Evolutionary conservation across 2,329 filamentous ascomycete genomes (phyloP).

Genomic region (Clathrospora elynae): DNA sequence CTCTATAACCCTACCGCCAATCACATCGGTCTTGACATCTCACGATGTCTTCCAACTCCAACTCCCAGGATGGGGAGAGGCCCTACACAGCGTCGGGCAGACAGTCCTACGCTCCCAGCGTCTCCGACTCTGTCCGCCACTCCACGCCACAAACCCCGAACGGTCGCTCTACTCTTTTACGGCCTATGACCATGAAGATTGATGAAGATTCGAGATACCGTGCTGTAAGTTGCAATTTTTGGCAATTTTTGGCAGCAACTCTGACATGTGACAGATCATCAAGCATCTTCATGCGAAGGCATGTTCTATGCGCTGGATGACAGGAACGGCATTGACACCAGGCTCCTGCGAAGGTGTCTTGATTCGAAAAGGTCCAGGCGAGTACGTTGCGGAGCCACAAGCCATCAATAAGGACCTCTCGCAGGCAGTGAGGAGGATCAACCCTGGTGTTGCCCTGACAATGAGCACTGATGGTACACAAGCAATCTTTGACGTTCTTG

Average conservation of each 20-base stretch:
- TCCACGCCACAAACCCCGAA: conserved; percentile 15
- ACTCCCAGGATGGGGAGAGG: conserved; percentile 10
- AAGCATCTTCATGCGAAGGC: conserved; percentile 36
- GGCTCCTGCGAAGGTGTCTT: conserved; percentile 65
- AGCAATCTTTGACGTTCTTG: conserved; percentile 52
- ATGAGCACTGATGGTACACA: conserved; percentile 57
- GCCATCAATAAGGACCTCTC: conserved; percentile 48
- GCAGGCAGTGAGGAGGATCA: conserved; percentile 53
- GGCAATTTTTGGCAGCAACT: not conserved
- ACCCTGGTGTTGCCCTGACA: conserved; percentile 56
- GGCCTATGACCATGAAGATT: conserved; percentile 28
- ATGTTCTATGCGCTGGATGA: conserved; percentile 32
- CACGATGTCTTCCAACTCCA: conserved; percentile 15
- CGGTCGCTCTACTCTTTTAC: conserved; percentile 10
- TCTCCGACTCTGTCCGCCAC: conserved; percentile 9
- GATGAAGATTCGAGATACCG: conserved; percentile 32
- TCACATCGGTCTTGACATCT: conserved; percentile 6
- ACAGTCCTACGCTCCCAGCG: conserved; percentile 17
- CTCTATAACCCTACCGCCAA: too few species aligned
- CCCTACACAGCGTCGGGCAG: conserved; percentile 13
- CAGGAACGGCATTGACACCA: conserved; percentile 14
- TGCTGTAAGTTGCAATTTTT: conserved; percentile 20
- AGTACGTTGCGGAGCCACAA: conserved; percentile 64
- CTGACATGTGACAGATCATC: conserved; percentile 27
- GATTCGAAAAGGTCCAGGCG: conserved; percentile 68